These are phyloP conservation scores for Canariomyces notabilis DNA, from an alignment of 2,329 filamentous ascomycete genomes.

Conservation along the genomic window DNA sequence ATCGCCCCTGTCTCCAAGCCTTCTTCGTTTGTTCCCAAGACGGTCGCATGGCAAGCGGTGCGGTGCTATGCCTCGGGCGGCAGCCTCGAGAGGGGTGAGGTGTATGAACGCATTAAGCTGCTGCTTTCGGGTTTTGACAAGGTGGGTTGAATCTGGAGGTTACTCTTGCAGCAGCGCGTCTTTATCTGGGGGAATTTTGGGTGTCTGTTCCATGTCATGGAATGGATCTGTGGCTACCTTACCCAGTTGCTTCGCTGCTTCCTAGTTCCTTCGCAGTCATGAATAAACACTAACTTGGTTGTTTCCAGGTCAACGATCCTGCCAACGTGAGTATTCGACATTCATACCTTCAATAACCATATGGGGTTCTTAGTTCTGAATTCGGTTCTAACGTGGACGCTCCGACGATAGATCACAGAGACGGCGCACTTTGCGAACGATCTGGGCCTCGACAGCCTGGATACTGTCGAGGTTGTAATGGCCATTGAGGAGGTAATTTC, in stretches of 20 bases:
- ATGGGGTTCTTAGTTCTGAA: neutral
- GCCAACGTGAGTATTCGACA: conserved; percentile 49
- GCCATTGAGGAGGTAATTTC: conserved; percentile 99
- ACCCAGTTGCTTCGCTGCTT: neutral
- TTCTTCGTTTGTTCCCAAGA: conserved; percentile 45
- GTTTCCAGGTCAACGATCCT: conserved; percentile 59
- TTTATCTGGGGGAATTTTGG: too few relatives aligned
- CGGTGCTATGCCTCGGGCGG: conserved; percentile 83
- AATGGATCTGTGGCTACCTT: neutral
- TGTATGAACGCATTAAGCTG: conserved; percentile 28
- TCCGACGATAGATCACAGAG: conserved; percentile 62
- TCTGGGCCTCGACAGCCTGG: conserved; percentile 92
- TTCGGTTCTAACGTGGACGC: conserved; percentile 16
- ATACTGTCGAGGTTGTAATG: conserved; percentile 99
- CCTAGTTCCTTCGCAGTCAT: neutral
- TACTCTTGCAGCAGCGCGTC: too few relatives aligned
- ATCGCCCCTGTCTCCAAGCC: conserved; percentile 57
- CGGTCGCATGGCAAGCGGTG: conserved; percentile 61
- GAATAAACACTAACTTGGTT: conserved; percentile 17
- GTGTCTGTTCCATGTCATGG: neutral
- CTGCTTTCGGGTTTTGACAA: conserved; percentile 97
- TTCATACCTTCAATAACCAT: neutral
- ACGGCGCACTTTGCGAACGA: conserved; percentile 93
- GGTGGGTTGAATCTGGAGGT: too few relatives aligned
- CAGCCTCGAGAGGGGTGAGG: conserved; percentile 63